A percentile compares a stretch with the other conserved stretches of the same genome.
Evolutionary conservation across 305 asterid genomes (phyloP).

Genomic region (Ilex paraguariensis): DNA sequence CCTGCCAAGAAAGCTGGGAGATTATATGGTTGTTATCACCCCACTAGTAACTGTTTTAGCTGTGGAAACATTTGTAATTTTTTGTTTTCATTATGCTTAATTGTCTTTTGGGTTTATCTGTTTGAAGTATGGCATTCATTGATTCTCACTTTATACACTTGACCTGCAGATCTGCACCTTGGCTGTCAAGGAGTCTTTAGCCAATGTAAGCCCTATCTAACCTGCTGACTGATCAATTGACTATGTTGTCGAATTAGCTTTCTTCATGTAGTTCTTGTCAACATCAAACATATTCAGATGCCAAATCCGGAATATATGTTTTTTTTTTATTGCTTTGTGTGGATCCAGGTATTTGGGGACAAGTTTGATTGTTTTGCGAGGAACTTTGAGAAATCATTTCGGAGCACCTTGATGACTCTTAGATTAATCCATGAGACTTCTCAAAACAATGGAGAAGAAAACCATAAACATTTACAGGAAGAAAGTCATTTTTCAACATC

Average conservation of each 20-base stretch:
- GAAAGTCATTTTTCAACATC: too few species aligned
- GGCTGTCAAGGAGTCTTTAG: conserved; percentile 30
- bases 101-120: background rate
- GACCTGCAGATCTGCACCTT: conserved; percentile 25
- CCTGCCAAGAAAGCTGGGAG: too few species aligned
- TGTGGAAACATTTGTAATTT: background rate
- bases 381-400: conserved; percentile 40
- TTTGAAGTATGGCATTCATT: background rate
- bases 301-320: background rate
- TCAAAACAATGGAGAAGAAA: conserved; percentile 25
- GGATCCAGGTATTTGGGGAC: conserved; percentile 47
- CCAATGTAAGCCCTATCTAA: conserved; percentile 29
- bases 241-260: background rate
- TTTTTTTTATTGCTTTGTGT: conserved; percentile 20
- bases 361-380: conserved; percentile 32
- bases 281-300: background rate
- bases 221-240: background rate
- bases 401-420: conserved; percentile 56
- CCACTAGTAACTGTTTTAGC: too few species aligned
- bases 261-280: background rate
- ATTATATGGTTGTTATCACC: too few species aligned
- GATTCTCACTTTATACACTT: conserved; percentile 7
- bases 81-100: background rate
- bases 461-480: background rate
- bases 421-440: conserved; percentile 44